Evolutionary conservation across 2,329 filamentous ascomycete species (phyloP), one percentile per base, ranked within the genome.

Genomic region (Calonectria pteridis): DNA sequence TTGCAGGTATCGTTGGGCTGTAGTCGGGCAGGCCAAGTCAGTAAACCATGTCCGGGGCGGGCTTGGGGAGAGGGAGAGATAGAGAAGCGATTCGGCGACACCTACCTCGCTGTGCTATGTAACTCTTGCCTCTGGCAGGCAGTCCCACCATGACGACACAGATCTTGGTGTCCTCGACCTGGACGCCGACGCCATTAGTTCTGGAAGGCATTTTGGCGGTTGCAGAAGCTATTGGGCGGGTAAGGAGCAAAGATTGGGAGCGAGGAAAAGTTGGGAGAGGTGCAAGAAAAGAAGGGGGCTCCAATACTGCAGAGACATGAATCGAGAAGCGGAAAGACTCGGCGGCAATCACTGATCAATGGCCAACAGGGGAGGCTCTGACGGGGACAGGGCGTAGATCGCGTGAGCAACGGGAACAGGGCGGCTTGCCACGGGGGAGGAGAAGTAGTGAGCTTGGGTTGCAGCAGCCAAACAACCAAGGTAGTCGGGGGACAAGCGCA

Each of bases 91-190:
- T 31, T 10, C 55, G 69, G 74, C 50, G 72, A 72, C 59, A 84
- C 88, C 82, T 88, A 97, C 96, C 95, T 91, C 98, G 98, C 82
- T 98, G 95, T 79, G 97, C 96, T 84, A 99, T 98, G 85, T 98
- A 92, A 87, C 95, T 98, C 90, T 99, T 99, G 82, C 97, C 97
- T 79, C 97, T 91, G 75, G 97, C 97, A 69, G 97, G 97, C 83
- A 99, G 89, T 78, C 97, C 97, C 74, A 99, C 97, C 97, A 99
- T 98, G 81, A 99, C 95, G 77, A 99, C 96, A 85, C 96, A 98
- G 87, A 99, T 97, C 85, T 94, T 95, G 74, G 95, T 96, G 85
- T 98, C 95, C 88, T 98, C 96, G 81, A 94, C 94, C 94, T 98
- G 94, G 77, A 96, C 90, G 82, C 93, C 94, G 80, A 91, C 87